A percentile compares a stretch with the other conserved stretches of the same genome.
These are phyloP conservation scores for Cryomyces antarcticus DNA, from an alignment of 495 filamentous ascomycete species.

Conservation along the genomic window DNA sequence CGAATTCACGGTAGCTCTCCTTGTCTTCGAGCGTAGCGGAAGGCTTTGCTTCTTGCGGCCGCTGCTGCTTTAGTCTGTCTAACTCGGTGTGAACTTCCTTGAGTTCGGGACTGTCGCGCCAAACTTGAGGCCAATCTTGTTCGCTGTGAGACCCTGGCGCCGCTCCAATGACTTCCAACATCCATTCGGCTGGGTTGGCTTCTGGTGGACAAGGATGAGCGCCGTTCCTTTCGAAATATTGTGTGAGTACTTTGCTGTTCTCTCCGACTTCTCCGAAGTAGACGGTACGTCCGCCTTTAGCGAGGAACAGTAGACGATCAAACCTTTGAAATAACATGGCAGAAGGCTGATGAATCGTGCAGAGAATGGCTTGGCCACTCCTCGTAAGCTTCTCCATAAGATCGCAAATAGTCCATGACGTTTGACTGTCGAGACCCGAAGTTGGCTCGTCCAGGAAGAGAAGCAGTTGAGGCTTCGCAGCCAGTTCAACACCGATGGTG, in stretches of 20 bases:
- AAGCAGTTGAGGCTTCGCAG: constrained; percentile 37
- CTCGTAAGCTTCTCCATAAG: constrained; percentile 66
- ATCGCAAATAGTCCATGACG: constrained; percentile 64
- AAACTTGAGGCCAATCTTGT: constrained; percentile 66
- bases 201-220: constrained; percentile 49
- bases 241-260: constrained; percentile 48
- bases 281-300: constrained; percentile 61
- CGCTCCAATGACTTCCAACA: constrained; percentile 48
- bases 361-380: constrained; percentile 70
- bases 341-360: constrained; percentile 85
- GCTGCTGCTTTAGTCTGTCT: constrained; percentile 39
- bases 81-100: constrained; percentile 46
- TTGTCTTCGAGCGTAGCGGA: constrained; percentile 12
- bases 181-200: constrained; percentile 84
- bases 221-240: constrained; percentile 69
- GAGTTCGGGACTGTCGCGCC: constrained; percentile 60
- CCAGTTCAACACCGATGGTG: constrained; percentile 37
- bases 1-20: constrained; percentile 19
- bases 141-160: constrained; percentile 60
- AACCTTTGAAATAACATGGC: constrained; percentile 84
- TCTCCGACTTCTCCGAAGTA: constrained; percentile 84
- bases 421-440: constrained; percentile 53
- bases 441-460: constrained; percentile 49
- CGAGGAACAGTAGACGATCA: constrained; percentile 68
- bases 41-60: constrained; percentile 22